A percentile compares a stretch with the other conserved stretches of the same genome.
Conservation (phyloP, 495 filamentous ascomycete genomes). For the Penicillium mononematosum region DNA sequence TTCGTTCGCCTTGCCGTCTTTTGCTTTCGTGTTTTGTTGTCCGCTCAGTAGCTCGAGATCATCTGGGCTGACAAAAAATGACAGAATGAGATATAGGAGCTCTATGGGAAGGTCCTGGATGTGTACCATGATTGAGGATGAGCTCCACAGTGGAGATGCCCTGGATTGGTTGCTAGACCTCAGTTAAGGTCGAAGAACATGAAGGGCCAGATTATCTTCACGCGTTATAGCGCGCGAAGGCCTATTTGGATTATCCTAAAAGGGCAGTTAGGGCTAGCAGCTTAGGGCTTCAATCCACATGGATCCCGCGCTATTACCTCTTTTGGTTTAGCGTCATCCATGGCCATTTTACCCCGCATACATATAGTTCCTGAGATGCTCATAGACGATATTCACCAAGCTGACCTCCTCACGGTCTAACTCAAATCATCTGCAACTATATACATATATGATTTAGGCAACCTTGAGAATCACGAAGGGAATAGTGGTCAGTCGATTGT, state of each 20-base stretch:
- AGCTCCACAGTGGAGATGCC: background rate
- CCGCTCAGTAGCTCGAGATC: background rate
- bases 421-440: no score
- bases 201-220: background rate
- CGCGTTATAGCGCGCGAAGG: background rate
- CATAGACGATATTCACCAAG: no score
- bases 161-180: background rate
- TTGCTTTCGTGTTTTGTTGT: background rate
- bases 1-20: background rate
- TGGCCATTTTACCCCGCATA: background rate
- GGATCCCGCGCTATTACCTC: background rate
- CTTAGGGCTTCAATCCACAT: background rate
- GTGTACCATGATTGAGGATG: background rate
- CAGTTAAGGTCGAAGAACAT: background rate
- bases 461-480: background rate
- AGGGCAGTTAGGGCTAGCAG: background rate
- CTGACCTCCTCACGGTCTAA: no score
- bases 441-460: background rate
- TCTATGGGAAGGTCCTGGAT: background rate
- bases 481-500: background rate
- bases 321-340: no score
- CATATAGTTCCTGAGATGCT: no score
- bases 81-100: constrained; percentile 3
- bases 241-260: background rate
- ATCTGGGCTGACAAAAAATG: background rate